Base-by-base conservation (phyloP, 2,329 filamentous ascomycete species). In the Metarhizium brunneum region DNA sequence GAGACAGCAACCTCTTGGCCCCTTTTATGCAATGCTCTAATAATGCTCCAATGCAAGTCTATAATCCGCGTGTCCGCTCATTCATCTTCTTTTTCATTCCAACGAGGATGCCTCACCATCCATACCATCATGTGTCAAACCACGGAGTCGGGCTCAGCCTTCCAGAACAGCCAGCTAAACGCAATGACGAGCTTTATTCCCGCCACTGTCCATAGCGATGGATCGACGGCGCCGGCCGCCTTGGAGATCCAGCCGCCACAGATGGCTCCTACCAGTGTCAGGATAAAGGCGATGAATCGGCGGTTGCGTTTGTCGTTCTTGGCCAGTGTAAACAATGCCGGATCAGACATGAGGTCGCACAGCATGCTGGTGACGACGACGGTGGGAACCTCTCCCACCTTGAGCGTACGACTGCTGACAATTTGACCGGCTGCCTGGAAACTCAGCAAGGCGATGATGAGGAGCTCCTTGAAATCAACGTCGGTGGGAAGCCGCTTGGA, bases 381-480 rank as follows among this genome's bases (percentile, higher is more conserved):
- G 0, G 79, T 78, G 1, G 79, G 79, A 48, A 82, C 67, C 64
- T 81, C 79, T 55, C 76, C 77, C 61, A 76, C 77, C 8, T 77
- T 77, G 20, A 82, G 68, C 13, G 73, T 65, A 18, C 79, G 70
- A 40, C 73, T 76, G 40, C 69, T 69, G 20, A 77, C 77, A 57
- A 81, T 80, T 64, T 81, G 77, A 47, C 78, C 77, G 3, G 76
- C 78, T 50, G 71, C 73, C 61, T 82, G 78, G 60, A 81, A 78
- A 3, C 79, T 78, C 1, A 84, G 68, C 35, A 79, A 71, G 1
- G 65, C 70, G 8, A 81, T 65, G 14, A 73, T 71, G 36, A 73
- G 70, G 55, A 76, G 72, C 48, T 72, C 63, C 42, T 64, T 61
- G 52, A 63, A 69, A 29, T 64, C 61, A 38, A 59, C 57, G 25